Base-by-base conservation (phyloP, 148 eudicot genomes). In the Drosera capensis region DNA sequence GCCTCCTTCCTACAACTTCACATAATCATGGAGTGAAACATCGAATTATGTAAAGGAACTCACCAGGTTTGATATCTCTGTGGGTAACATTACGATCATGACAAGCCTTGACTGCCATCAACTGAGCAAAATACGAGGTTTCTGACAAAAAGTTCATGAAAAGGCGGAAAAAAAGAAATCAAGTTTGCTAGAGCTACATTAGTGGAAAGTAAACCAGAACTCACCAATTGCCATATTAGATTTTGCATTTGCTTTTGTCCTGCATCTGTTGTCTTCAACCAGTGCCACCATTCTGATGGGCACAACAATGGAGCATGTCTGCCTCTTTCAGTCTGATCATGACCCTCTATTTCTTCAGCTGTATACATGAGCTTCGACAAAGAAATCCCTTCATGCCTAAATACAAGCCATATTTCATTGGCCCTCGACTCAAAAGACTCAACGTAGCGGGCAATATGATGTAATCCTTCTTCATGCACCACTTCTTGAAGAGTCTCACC, bases 61-160 rank as follows among this genome's bases (percentile, higher is more conserved):
- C 62, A 90, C 99, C 99, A 71, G 99, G 99, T 71, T 90, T 90
- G 43, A 90, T 74, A 67, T 90, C 99, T 67, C 99, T 80, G 62
- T 90, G 99, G 66, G 93, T 78, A 68, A 90, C 75, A 59, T 84
- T 80, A 28, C 95, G 95, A 37, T 75, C 85, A 53, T 90, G 99
- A 59, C 99, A 90, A 49, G 93, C 73, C 64, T 90, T 90, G 34
- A 90, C 71, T 23, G 97, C 95, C 82, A 75, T 48, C 79, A 90
- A 55, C 99, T 90, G 63, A 50, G 20, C 37, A 46, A 59, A 63
- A 22, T 17, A 16, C 9, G 29, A 13, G 14, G 36, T 18, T 46
- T 21, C 20, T 26, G 40, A 37, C 20, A 36, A 51, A 43, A 8
- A 56, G 21, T 14, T 15, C 38, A 34, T 15, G 13, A 4, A 11